Evolutionary conservation across 257 asterid genomes (phyloP).

Genomic region (Plantago elongata): DNA sequence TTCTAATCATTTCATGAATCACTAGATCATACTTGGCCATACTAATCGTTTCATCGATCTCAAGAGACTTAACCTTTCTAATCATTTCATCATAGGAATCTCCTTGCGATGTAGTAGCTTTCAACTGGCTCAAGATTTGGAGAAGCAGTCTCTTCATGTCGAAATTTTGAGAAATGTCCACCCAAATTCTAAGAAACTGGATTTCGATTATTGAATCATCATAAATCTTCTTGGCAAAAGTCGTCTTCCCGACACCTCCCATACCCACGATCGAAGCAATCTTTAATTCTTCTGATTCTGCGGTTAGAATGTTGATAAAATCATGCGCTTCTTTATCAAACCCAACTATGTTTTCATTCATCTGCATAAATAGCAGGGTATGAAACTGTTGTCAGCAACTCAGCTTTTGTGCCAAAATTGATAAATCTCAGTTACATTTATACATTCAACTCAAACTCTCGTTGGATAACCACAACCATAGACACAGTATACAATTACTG

Average conservation of each 20-base stretch:
- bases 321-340: background rate
- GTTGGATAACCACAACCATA: no score
- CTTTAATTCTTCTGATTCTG: background rate
- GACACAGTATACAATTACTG: no score
- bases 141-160: no score
- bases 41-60: no score
- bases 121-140: background rate
- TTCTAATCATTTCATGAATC: background rate
- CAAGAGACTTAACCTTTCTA: background rate
- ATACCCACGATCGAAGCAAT: background rate
- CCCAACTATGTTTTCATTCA: background rate
- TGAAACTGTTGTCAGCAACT: no score
- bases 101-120: no score
- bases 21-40: no score
- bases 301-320: background rate
- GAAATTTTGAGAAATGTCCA: background rate
- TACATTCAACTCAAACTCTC: no score
- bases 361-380: no score
- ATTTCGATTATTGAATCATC: background rate
- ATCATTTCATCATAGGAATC: no score
- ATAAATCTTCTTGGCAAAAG: background rate
- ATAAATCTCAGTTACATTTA: no score
- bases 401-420: no score
- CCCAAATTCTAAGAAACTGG: background rate
- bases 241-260: background rate